Evolutionary conservation across 108 stramenopile genomes (phyloP), one percentile per base, ranked within the genome.

Genomic region (Conticribra guillardii): DNA sequence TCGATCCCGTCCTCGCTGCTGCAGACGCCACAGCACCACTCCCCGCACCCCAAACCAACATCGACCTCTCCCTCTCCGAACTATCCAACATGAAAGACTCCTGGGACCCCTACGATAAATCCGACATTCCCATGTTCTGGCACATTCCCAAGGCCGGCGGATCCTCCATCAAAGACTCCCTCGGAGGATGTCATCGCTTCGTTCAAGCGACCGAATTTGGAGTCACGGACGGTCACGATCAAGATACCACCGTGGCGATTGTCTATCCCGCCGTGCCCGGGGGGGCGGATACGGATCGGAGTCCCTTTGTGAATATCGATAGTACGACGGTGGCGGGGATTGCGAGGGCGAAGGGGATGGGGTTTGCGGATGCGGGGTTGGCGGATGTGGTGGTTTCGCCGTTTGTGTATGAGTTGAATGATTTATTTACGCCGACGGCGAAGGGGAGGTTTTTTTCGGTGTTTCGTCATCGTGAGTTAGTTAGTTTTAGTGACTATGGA

Each of bases 251-350:
- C 53, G 64, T 85, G 11, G 82, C 82, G 2, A 67, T 85, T 19
- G 84, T 85, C 17, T 85, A 85, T 41, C 84, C 84, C 15, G 51
- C 34, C 16, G 67, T 80, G 1, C 81, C 81, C 19, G 84, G 84
- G 30, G 69, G 34, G 7, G 70, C 67, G 2, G 82, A 76, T 44
- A 69, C 62, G 16, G 82, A 83, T 69, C 73, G 79, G 15, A 70
- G 67, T 21, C 84, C 84, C 0, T 85, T 85, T 57, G 84, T 85
- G 15, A 85, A 85, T 60, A 80, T 85, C 32, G 84, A 85, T 60
- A 80, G 74, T n/a, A 83, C 82, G n/a, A 85, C 84, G 14, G 79
- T 77, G 3, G 74, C 53, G 11, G 84, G 84, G 1, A 82, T 85
- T 53, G 67, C 71, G 61, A 50, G 84, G 11, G 84, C 84, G 45